A percentile compares a stretch with the other conserved stretches of the same genome.
Evolutionary conservation across 345 rosid genomes (phyloP).

Genomic region (Eucalyptus marginata): DNA sequence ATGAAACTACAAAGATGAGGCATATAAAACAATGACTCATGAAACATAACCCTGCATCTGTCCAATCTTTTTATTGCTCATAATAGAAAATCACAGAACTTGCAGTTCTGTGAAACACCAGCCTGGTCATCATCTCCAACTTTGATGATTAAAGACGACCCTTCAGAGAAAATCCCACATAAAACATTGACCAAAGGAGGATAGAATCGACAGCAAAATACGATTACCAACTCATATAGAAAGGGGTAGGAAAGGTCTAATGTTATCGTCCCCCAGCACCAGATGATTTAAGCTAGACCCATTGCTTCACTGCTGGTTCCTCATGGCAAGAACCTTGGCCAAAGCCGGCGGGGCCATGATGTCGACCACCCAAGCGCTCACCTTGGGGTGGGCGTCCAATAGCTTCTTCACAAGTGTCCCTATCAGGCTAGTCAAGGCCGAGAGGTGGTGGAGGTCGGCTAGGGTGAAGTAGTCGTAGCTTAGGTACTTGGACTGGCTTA

Average conservation of each 20-base stretch:
- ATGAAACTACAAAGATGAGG: neutral
- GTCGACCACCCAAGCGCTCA: too few species aligned
- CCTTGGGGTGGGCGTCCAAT: too few species aligned
- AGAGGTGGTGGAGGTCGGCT: conserved; percentile 10
- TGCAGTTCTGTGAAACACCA: neutral
- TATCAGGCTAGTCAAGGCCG: neutral
- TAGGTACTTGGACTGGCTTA: conserved; percentile 1
- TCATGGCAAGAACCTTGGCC: conserved; percentile 40
- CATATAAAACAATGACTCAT: neutral
- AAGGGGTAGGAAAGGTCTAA: neutral
- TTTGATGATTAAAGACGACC: neutral
- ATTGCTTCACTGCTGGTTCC: neutral
- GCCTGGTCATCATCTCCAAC: neutral
- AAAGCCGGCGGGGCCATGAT: conserved; percentile 3
- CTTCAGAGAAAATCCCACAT: neutral
- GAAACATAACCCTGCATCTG: neutral
- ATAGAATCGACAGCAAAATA: too few species aligned
- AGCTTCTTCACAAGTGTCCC: too few species aligned
- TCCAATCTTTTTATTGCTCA: neutral
- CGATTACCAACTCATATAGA: neutral
- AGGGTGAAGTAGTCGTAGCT: neutral
- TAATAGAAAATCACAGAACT: too few species aligned
- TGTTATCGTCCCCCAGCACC: neutral
- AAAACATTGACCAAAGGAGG: neutral
- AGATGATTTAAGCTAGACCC: neutral